Evolutionary conservation across 192 early-diverging fungal genomes (phyloP).

Genomic region (Pilaira anomala): DNA sequence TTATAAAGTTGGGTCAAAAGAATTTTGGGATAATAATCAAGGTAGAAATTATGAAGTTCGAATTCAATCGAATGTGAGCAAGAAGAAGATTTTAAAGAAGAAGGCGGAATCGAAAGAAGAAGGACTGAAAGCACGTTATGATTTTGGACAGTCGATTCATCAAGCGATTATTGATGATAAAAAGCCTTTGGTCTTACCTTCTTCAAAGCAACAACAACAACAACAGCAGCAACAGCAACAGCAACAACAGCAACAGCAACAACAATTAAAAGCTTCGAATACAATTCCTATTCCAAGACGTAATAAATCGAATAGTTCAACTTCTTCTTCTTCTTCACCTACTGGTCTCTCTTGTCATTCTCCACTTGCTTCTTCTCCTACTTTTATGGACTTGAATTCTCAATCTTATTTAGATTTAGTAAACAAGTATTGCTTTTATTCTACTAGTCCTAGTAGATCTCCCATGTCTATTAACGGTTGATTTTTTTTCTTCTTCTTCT

Average conservation of each 20-base stretch:
- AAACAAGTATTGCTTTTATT: constrained; percentile 56
- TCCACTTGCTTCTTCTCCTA: constrained; percentile 22
- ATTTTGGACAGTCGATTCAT: constrained; percentile 18
- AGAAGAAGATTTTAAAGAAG: not conserved
- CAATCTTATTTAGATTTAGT: constrained; percentile 51
- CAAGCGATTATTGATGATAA: constrained; percentile 1
- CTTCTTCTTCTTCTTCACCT: constrained; percentile 8
- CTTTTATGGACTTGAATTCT: constrained; percentile 34
- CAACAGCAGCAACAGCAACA: not conserved
- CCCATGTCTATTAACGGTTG: constrained; percentile 27
- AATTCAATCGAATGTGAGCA: constrained; percentile 6
- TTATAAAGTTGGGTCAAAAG: constrained; percentile 63
- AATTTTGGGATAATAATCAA: constrained; percentile 92
- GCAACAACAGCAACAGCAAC: constrained; percentile 4
- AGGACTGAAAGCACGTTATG: constrained; percentile 20
- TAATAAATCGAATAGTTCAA: not conserved
- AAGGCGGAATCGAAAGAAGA: not conserved
- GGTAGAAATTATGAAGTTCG: constrained; percentile 77
- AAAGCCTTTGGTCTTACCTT: not conserved
- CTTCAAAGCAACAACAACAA: no score
- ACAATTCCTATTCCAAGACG: constrained; percentile 3
- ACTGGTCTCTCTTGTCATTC: constrained; percentile 2
- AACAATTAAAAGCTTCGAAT: not conserved
- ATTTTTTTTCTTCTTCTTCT: not conserved
- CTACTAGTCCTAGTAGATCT: constrained; percentile 31